These are phyloP conservation scores for Lachancea quebecensis DNA, from an alignment of 805 yeast genomes.

Conservation along the genomic window DNA sequence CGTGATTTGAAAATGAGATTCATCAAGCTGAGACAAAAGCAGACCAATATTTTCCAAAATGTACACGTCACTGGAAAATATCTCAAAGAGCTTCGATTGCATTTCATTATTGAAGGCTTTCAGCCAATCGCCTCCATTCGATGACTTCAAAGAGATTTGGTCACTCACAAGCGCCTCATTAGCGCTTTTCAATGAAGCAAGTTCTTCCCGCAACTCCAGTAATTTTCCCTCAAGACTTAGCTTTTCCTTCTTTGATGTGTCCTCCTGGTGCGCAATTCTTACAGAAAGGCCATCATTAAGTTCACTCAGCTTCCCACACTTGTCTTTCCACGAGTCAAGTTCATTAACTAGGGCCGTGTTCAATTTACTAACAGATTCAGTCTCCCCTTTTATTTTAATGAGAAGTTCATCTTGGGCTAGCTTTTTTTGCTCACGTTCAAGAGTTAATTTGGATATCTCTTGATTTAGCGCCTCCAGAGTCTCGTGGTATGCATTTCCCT, in stretches of 20 bases:
- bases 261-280: constrained; percentile 60
- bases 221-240: constrained; percentile 44
- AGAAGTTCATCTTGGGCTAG: not conserved
- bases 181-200: constrained; percentile 41
- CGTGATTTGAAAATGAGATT: constrained; percentile 43
- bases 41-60: constrained; percentile 73
- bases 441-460: constrained; percentile 25
- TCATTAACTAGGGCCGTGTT: constrained; percentile 14
- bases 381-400: constrained; percentile 13
- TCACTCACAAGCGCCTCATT: not conserved
- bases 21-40: constrained; percentile 32
- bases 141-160: not conserved
- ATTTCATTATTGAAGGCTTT: constrained; percentile 1
- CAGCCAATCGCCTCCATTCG: not conserved
- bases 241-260: constrained; percentile 50
- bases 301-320: constrained; percentile 24
- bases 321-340: constrained; percentile 10
- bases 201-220: constrained; percentile 36
- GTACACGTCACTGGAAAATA: constrained; percentile 45
- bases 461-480: constrained; percentile 21
- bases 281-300: constrained; percentile 61
- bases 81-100: constrained; percentile 20
- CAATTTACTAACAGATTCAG: constrained; percentile 7
- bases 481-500: constrained; percentile 27
- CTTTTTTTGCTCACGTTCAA: constrained; percentile 13